Base-by-base conservation (phyloP, 805 yeast species). In the Cyberlindnera nakhonratchasimensis region DNA sequence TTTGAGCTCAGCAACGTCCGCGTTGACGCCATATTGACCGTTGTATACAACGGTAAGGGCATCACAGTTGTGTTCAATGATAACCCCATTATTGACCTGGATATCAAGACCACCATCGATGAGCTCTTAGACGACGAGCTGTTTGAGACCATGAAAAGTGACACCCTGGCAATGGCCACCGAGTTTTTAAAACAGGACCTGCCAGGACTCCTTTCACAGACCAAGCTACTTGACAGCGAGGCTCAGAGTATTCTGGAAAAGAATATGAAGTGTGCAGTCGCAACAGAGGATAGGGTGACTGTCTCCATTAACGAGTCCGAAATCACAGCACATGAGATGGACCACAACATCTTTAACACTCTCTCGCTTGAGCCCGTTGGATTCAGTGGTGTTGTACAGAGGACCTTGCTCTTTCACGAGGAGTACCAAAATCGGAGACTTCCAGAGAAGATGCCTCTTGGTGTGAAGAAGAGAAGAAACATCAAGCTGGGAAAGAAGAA, bases 11-110 rank as follows among this genome's bases (percentile, higher is more conserved):
- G 32, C 2, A 31, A 51, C 11, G 34, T 57, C 17, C 40, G 48
- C 22, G 37, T 58, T 5, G 55, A 55, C 18, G 46, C 54, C 2
- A n/a, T 48, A 0, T 24, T 58, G 33, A 55, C 57, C 0, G 50
- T 55, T 6, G 60, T 58, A 1, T 34, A 42, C 37, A 51, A 51
- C 34, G 45, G 48, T 8, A 44, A 45, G 9, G 48, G 45, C 13
- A 31, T 58, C 30, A 53, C 55, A 3, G 45, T 57, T 18, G 57
- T 58, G 13, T 58, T 58, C 34, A 52, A 51, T 30, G 55, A 54
- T 14, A 59, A 54, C 6, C 59, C 61, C 1, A 23, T 40, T 12
- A 37, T 58, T 6, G 55, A 54, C n/a, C 38, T 58, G 31, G 42
- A 53, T 16, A 37, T 58, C 25, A 37, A 47, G 33, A 58, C 59